These are phyloP conservation scores for Artomyces pyxidatus DNA, from an alignment of 768 basidiomycete genomes.

Conservation along the genomic window DNA sequence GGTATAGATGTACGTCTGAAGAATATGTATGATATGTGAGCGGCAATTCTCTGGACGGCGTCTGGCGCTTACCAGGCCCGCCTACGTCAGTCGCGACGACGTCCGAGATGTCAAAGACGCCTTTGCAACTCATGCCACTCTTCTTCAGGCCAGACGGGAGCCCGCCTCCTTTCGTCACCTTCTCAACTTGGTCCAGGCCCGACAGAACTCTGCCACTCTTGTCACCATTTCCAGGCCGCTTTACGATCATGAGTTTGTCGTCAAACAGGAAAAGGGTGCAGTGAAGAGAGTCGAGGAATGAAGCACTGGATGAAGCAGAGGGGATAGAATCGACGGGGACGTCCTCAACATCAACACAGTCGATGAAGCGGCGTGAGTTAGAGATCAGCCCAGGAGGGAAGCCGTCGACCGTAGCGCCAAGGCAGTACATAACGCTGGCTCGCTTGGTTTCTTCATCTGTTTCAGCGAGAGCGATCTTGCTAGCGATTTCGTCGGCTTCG, in stretches of 20 bases:
- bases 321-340: conserved; percentile 44
- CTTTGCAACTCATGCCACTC: conserved; percentile 77
- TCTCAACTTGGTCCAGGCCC: conserved; percentile 76
- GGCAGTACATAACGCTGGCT: conserved; percentile 80
- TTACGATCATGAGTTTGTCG: conserved; percentile 87
- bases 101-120: conserved; percentile 77
- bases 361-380: conserved; percentile 79
- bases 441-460: conserved; percentile 87
- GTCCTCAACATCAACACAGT: conserved; percentile 92
- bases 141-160: conserved; percentile 63
- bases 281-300: conserved; percentile 45
- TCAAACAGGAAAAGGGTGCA: conserved; percentile 92
- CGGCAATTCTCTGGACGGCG: background rate
- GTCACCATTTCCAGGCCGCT: conserved; percentile 71
- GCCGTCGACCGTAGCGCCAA: conserved; percentile 78
- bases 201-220: conserved; percentile 63
- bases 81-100: conserved; percentile 79
- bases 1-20: conserved; percentile 76
- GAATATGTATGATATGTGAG: conserved; percentile 6
- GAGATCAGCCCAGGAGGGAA: conserved; percentile 91
- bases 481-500: conserved; percentile 83
- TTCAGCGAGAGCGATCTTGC: conserved; percentile 86
- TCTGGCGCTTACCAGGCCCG: conserved; percentile 57
- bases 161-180: conserved; percentile 51
- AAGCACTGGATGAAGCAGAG: conserved; percentile 34